These are phyloP conservation scores for Lichtheimia ramosa DNA, from an alignment of 371 early-diverging fungal genomes.

Conservation along the genomic window DNA sequence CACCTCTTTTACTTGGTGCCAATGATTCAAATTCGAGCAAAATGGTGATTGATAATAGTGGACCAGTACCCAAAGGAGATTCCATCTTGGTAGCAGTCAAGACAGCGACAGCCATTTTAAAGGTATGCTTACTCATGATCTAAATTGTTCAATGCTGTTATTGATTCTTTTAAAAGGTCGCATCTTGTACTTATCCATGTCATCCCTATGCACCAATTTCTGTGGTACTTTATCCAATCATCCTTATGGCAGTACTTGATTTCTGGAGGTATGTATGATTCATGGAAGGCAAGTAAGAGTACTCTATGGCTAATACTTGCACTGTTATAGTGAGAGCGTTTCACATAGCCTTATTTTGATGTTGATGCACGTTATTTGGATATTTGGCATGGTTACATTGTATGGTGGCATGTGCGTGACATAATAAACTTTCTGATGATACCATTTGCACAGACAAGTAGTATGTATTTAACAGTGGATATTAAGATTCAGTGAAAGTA, in stretches of 20 bases:
- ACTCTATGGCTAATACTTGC: background rate
- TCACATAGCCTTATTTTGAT: constrained; percentile 21
- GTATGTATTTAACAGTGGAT: no score
- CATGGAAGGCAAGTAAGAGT: background rate
- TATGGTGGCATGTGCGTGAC: constrained; percentile 18
- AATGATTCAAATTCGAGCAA: background rate
- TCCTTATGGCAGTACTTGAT: constrained; percentile 40
- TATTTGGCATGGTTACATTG: constrained; percentile 15
- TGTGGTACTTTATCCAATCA: constrained; percentile 31
- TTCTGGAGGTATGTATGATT: constrained; percentile 35
- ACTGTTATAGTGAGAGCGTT: constrained; percentile 12
- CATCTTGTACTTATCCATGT: constrained; percentile 43
- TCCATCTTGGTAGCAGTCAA: constrained; percentile 10
- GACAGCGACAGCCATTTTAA: constrained; percentile 31
- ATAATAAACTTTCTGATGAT: background rate
- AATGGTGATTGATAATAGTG: no score
- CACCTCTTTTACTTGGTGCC: background rate
- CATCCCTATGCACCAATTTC: constrained; percentile 40
- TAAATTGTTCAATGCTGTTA: background rate
- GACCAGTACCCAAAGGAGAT: no score
- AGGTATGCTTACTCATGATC: constrained; percentile 13
- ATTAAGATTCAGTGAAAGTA: no score
- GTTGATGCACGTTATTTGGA: constrained; percentile 21
- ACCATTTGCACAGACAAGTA: background rate
- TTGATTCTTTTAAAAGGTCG: constrained; percentile 22